These are phyloP conservation scores for Leishmania guyanensis DNA, from an alignment of 208 protist species.

Conservation along the genomic window DNA sequence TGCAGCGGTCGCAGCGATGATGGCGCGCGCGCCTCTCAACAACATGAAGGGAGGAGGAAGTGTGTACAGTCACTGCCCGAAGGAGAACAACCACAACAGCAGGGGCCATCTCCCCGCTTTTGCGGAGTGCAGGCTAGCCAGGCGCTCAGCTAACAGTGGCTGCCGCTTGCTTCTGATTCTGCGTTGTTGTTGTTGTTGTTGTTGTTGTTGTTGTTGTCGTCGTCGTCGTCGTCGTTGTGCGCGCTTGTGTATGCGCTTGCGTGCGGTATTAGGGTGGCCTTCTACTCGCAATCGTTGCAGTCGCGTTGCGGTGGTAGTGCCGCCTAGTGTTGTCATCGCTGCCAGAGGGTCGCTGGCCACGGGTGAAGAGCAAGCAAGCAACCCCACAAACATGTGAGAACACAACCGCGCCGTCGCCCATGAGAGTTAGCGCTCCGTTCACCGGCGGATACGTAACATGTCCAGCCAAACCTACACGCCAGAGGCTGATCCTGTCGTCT, in stretches of 20 bases:
- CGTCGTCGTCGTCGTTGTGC: neutral
- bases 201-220: neutral
- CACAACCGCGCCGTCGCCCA: constrained; percentile 14
- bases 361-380: constrained; percentile 8
- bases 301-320: neutral
- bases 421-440: constrained; percentile 22
- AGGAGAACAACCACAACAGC: neutral
- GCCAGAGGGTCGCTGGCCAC: neutral
- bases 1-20: neutral
- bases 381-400: neutral
- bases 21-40: neutral
- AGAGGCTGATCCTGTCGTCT: constrained; percentile 7
- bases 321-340: neutral
- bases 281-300: neutral
- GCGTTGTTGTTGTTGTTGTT: neutral
- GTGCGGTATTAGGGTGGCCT: neutral
- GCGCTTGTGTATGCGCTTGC: neutral
- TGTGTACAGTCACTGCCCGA: no score
- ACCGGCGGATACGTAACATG: constrained; percentile 21
- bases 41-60: neutral
- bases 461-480: constrained; percentile 8
- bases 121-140: neutral
- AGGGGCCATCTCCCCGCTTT: neutral
- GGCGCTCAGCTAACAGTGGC: neutral
- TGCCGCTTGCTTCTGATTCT: neutral